A percentile compares a stretch with the other conserved stretches of the same genome.
Evolutionary conservation across 176 grass and related monocot species (phyloP).

Genomic region (Musa itinerans): DNA sequence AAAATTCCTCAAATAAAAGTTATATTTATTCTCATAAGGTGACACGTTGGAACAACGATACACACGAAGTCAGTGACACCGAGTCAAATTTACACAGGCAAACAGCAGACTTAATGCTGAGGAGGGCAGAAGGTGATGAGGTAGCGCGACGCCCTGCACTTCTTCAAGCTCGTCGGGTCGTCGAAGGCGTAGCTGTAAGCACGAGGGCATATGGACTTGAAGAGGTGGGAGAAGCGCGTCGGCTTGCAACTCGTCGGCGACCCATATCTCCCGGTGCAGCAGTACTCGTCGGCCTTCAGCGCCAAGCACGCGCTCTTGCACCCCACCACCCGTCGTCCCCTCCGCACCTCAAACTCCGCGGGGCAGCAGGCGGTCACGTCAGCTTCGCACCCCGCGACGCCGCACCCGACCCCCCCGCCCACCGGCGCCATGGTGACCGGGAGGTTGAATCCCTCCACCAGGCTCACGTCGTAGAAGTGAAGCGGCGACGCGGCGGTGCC

Average conservation of each 20-base stretch:
- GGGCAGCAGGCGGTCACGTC: conserved; percentile 78
- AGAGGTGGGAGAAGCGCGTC: conserved; percentile 61
- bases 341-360: conserved; percentile 45
- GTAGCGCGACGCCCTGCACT: conserved; percentile 63
- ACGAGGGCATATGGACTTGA: conserved; percentile 83
- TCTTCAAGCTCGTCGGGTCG: conserved; percentile 62
- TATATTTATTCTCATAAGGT: too few species aligned
- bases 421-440: conserved; percentile 63
- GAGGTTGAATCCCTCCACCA: conserved; percentile 80
- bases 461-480: conserved; percentile 71
- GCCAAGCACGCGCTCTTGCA: conserved; percentile 82
- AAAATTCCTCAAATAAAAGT: too few species aligned
- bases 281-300: conserved; percentile 58
- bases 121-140: conserved; percentile 94
- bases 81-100: too few species aligned
- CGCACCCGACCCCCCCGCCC: conserved; percentile 67
- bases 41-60: too few species aligned
- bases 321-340: conserved; percentile 39
- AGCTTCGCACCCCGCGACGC: conserved; percentile 48
- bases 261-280: conserved; percentile 63
- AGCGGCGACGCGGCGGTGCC: conserved; percentile 42
- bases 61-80: too few species aligned
- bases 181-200: conserved; percentile 94
- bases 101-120: background rate
- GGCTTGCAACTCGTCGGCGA: conserved; percentile 53